Percentiles rank a stretch among this genome's conserved stretches.
These are phyloP conservation scores for Endotrypanum monterogeii DNA, from an alignment of 208 protist genomes.

Conservation along the genomic window DNA sequence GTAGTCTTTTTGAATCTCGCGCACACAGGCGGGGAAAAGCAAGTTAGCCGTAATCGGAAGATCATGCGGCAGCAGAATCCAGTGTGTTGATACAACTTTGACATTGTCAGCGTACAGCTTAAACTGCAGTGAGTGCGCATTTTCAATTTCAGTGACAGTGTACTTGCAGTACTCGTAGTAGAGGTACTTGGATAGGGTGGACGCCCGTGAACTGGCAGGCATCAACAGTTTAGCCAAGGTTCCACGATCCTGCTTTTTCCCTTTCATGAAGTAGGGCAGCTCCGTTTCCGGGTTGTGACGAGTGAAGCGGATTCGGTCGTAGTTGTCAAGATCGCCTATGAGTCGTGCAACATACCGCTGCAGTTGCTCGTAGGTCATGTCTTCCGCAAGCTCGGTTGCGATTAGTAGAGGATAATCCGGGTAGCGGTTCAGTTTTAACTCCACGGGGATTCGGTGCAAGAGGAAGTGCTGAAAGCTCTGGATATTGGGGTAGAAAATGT, in stretches of 20 bases:
- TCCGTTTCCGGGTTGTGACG: conserved; percentile 86
- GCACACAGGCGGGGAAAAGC: conserved; percentile 70
- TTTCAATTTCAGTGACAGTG: conserved; percentile 83
- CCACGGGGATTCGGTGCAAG: conserved; percentile 61
- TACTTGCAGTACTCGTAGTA: conserved; percentile 92
- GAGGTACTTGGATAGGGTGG: conserved; percentile 54
- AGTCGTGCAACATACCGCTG: conserved; percentile 81
- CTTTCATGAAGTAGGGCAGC: conserved; percentile 89
- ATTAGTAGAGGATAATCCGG: conserved; percentile 73
- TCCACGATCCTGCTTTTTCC: conserved; percentile 64
- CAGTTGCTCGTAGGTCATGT: conserved; percentile 91
- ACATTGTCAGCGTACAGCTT: conserved; percentile 75
- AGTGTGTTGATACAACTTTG: conserved; percentile 74
- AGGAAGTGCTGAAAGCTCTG: conserved; percentile 85
- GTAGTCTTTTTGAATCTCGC: conserved; percentile 64
- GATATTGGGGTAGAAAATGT: conserved; percentile 84
- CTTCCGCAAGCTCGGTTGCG: conserved; percentile 66
- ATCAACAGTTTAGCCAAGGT: conserved; percentile 75
- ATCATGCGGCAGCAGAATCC: conserved; percentile 79
- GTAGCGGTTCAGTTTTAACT: conserved; percentile 71
- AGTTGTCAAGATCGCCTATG: conserved; percentile 66
- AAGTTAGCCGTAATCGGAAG: conserved; percentile 53
- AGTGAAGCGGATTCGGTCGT: conserved; percentile 87
- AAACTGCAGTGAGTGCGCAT: conserved; percentile 87
- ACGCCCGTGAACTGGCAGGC: conserved; percentile 48